Percentiles rank a stretch among this genome's conserved stretches.
Evolutionary conservation across 192 early-diverging fungal genomes (phyloP).

Genomic region (Phlyctochytrium planicorne): DNA sequence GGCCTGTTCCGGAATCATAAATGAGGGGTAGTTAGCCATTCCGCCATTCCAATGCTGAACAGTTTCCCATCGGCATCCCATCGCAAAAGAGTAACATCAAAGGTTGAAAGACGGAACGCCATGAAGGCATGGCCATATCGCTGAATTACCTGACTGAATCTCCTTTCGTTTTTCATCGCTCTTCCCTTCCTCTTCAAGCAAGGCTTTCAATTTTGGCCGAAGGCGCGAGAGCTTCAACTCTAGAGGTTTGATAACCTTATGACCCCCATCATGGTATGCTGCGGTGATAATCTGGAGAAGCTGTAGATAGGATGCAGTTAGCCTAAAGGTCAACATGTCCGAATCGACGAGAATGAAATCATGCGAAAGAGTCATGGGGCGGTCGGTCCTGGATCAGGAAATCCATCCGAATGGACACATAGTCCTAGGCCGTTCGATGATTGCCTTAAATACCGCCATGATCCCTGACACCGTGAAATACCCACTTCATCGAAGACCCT

Average conservation of each 20-base stretch:
- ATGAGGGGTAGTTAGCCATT: neutral
- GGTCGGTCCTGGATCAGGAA: too few relatives aligned
- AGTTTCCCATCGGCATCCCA: neutral
- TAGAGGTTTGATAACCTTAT: slow-evolving; percentile 6
- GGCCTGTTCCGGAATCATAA: neutral
- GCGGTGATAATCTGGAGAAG: slow-evolving; percentile 14
- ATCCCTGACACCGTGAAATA: too few relatives aligned
- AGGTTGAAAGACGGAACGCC: too few relatives aligned
- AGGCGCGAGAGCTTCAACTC: slow-evolving; percentile 11
- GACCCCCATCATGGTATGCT: neutral
- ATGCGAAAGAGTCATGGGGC: too few relatives aligned
- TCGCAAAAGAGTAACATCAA: neutral
- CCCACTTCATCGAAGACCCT: too few relatives aligned
- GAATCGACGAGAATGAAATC: too few relatives aligned
- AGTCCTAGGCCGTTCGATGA: too few relatives aligned
- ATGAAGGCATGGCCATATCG: too few relatives aligned
- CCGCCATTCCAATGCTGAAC: neutral
- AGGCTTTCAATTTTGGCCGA: neutral
- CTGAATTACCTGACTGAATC: slow-evolving; percentile 17
- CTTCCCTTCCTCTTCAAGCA: slow-evolving; percentile 11
- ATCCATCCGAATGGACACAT: too few relatives aligned
- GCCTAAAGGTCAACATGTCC: too few relatives aligned
- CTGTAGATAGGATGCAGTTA: too few relatives aligned
- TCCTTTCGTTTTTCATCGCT: slow-evolving; percentile 10
- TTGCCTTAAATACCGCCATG: too few relatives aligned